phyloP scores from a whole-genome alignment of 176 grass and related monocot genomes.

The Puya raimondii region DNA sequence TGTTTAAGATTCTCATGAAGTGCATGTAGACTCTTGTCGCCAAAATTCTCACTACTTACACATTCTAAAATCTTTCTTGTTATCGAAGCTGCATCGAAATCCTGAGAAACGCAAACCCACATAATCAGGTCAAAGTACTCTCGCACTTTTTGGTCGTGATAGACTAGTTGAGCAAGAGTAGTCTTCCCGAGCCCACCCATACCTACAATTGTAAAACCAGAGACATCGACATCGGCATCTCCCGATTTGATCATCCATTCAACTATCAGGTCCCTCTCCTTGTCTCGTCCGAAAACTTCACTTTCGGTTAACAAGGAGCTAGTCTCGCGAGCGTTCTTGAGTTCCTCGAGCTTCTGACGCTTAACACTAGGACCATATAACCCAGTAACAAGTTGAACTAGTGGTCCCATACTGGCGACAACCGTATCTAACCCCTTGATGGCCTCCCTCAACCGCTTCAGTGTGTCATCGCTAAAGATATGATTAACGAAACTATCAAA shows the following conservation, averaged over 20 bases:
- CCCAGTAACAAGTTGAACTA: conserved; percentile 2
- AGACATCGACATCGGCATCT: background rate
- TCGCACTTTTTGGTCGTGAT: no score
- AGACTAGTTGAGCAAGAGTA: no score
- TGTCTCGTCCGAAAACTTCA: conserved; percentile 2
- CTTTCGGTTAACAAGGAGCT: conserved; percentile 6
- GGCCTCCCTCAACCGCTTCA: conserved; percentile 5
- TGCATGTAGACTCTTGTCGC: no score
- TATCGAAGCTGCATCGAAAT: no score
- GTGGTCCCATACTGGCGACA: background rate
- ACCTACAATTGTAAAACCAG: conserved; percentile 13
- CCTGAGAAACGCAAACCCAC: no score
- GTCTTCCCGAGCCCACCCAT: conserved; percentile 6
- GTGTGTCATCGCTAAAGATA: background rate
- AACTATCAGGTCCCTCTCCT: conserved; percentile 1
- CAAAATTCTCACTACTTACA: no score
- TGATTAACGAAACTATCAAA: background rate
- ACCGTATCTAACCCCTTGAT: conserved; percentile 4
- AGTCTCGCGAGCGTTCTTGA: conserved; percentile 4
- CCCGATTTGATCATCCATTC: background rate
- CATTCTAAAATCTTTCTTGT: no score
- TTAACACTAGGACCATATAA: background rate
- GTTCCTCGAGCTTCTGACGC: background rate
- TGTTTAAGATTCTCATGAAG: no score
- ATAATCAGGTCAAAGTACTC: no score